Evolutionary conservation across 306 rosid species (phyloP).

Genomic region (Rosa multiflora): DNA sequence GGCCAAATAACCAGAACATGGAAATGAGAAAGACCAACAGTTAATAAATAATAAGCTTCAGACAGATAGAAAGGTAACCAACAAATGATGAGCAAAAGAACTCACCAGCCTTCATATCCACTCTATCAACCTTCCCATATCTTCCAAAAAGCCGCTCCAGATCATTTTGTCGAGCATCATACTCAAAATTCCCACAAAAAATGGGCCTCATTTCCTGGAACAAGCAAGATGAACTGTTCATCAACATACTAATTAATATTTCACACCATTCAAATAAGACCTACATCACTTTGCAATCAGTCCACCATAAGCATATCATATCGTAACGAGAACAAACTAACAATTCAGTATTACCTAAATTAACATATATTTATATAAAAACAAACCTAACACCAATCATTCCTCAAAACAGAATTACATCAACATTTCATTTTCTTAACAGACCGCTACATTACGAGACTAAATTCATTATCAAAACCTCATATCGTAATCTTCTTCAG

Average conservation of each 20-base stretch:
- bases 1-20: not conserved
- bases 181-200: slow-evolving; percentile 92
- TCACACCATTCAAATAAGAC: not conserved
- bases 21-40: not conserved
- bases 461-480: not conserved
- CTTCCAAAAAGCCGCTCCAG: slow-evolving; percentile 86
- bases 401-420: too few relatives aligned
- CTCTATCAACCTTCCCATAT: slow-evolving; percentile 97
- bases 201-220: slow-evolving; percentile 82
- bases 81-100: slow-evolving; percentile 13
- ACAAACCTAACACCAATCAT: too few relatives aligned
- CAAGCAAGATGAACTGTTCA: not conserved
- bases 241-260: not conserved
- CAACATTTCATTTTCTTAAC: not conserved
- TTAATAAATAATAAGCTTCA: not conserved
- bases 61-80: not conserved
- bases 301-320: not conserved
- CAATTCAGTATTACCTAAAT: too few relatives aligned
- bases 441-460: not conserved
- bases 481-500: not conserved
- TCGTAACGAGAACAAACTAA: not conserved
- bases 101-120: slow-evolving; percentile 99
- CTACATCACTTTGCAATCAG: not conserved
- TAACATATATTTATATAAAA: too few relatives aligned
- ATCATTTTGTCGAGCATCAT: slow-evolving; percentile 89